Evolutionary conservation across 148 eudicot genomes (phyloP), one percentile per base, ranked within the genome.

Genomic region (Fallopia convolvulus): DNA sequence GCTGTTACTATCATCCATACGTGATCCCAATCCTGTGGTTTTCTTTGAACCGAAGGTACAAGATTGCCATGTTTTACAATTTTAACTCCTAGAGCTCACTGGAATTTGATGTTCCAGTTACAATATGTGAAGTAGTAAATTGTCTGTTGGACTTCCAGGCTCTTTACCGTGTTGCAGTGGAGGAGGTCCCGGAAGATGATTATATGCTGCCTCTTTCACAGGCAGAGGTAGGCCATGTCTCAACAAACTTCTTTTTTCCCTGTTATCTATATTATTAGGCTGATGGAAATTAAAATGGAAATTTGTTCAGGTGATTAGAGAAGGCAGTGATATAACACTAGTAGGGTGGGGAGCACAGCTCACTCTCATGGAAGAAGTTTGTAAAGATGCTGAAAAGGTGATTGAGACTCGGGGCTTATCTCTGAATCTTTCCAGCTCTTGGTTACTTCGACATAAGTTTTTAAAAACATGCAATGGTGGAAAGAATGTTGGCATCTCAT

Each of bases 271-370:
- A 65, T 65, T 14, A 11, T 17, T 36, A 68, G 18, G 10, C 46
- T 32, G 44, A 68, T 33, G 44, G 20, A 68, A 68, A 36, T 39
- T 9, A 68, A 15, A 44, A 80, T 40, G 65, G 58, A 49, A 60
- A 66, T 18, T 70, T 56, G 65, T 75, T 46, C 83, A 95, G 97
- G 93, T 95, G 77, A 86, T 95, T 49, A 84, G 91, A 74, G 93
- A 95, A 86, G 99, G 99, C 44, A 87, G 83, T 80, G 97, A 95
- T 84, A 91, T 95, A 74, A 93, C 99, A 75, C 89, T 95, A 63
- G 94, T 95, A 72, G 97, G 99, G 58, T 92, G 97, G 99, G 99
- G 99, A 80, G 97, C 97, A 78, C 97, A 95, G 84, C 86, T 92
- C 47, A 82, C 93, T 80, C 81, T 90, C 81, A 87, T 95, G 97